Evolutionary conservation across 371 early-diverging fungal genomes (phyloP).

Genomic region (Mucor ambiguus): DNA sequence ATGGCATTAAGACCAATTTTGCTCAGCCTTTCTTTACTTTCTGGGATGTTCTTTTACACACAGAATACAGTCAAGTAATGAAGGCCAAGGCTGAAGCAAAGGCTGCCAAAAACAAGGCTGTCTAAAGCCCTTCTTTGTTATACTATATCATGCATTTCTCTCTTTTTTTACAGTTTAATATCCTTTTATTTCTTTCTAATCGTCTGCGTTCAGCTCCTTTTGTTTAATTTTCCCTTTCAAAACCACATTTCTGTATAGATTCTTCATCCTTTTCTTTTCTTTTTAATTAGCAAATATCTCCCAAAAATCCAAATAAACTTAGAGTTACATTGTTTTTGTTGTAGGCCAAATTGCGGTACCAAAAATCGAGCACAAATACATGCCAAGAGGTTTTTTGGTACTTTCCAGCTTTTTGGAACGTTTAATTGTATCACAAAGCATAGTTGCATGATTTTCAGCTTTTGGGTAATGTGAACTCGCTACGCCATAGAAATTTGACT

Average conservation of each 20-base stretch:
- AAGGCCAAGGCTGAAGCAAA: conserved; percentile 24
- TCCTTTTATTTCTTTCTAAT: conserved; percentile 1
- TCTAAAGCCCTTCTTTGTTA: neutral
- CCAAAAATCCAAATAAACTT: neutral
- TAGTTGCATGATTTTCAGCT: neutral
- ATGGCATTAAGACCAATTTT: conserved; percentile 63
- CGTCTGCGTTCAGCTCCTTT: neutral
- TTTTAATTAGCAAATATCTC: neutral
- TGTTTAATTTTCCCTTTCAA: neutral
- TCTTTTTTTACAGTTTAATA: neutral
- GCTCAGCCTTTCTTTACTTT: conserved; percentile 73
- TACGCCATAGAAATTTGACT: too few relatives aligned
- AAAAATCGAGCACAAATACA: neutral
- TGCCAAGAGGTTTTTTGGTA: neutral
- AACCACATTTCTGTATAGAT: conserved; percentile 10
- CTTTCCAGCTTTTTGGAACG: neutral
- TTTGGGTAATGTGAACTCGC: too few relatives aligned
- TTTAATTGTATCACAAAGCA: neutral
- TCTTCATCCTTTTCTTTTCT: neutral
- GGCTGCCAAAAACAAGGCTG: conserved; percentile 8
- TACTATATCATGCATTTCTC: neutral
- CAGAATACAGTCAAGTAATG: conserved; percentile 35
- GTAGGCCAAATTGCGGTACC: neutral
- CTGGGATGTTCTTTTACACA: conserved; percentile 70
- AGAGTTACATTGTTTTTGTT: neutral